A percentile compares a stretch with the other conserved stretches of the same genome.
Conservation (phyloP, 179 eudicot species). For the Carnegiea gigantea region DNA sequence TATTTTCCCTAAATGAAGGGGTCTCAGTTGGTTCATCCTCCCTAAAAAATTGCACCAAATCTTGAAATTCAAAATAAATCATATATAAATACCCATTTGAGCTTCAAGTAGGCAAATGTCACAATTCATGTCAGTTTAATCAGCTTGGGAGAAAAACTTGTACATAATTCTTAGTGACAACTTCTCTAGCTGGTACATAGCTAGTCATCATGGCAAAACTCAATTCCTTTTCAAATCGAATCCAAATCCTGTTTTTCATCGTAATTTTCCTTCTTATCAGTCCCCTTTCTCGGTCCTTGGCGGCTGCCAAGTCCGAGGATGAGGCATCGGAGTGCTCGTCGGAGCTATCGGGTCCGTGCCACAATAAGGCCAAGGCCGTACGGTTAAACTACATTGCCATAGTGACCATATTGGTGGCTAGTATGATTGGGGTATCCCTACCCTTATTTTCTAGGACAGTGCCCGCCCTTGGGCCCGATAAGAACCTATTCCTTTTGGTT, state of each 20-base stretch:
- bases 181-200: neutral
- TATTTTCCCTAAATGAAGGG: neutral
- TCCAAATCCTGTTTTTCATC: conserved; percentile 11
- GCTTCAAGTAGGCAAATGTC: neutral
- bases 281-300: neutral
- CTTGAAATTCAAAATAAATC: neutral
- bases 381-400: conserved; percentile 34
- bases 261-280: conserved; percentile 20
- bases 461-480: conserved; percentile 32
- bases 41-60: neutral
- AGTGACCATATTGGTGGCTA: conserved; percentile 30
- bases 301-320: conserved; percentile 26
- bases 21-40: neutral
- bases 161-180: neutral
- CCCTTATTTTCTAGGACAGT: conserved; percentile 32
- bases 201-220: neutral
- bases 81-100: neutral
- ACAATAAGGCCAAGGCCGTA: conserved; percentile 22
- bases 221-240: neutral
- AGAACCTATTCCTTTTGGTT: conserved; percentile 24
- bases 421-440: conserved; percentile 33
- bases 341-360: conserved; percentile 19
- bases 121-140: neutral
- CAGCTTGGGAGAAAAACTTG: neutral
- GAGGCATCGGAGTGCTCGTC: conserved; percentile 30